Conservation (phyloP, 345 rosid species). For the Acer saccharum region DNA sequence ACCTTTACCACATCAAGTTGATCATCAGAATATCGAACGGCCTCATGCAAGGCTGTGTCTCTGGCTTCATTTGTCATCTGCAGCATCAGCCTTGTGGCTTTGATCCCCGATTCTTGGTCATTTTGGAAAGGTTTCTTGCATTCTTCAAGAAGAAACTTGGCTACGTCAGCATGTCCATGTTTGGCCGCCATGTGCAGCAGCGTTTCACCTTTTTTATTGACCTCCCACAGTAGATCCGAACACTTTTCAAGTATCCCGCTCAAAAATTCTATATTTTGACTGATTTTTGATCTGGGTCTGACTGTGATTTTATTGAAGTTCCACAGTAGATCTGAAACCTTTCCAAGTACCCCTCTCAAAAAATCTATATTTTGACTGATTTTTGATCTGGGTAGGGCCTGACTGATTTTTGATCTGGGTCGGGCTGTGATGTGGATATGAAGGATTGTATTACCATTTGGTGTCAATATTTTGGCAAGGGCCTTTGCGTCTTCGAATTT, state of each 20-base stretch:
- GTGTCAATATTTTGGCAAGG: background rate
- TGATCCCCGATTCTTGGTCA: too few species aligned
- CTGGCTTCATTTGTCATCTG: slow-evolving; percentile 6
- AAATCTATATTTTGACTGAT: too few species aligned
- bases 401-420: too few species aligned
- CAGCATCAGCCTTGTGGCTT: slow-evolving; percentile 2
- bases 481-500: background rate
- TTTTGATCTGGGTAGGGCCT: too few species aligned
- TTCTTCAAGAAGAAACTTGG: background rate
- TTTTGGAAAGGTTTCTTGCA: background rate
- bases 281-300: too few species aligned
- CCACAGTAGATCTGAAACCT: background rate
- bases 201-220: too few species aligned
- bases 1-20: slow-evolving; percentile 19
- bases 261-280: background rate
- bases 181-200: too few species aligned
- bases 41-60: slow-evolving; percentile 18
- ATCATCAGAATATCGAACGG: slow-evolving; percentile 14
- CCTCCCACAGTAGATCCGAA: background rate
- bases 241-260: background rate
- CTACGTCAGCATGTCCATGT: too few species aligned
- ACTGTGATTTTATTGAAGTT: too few species aligned
- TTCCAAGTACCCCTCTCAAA: background rate
- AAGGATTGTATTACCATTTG: slow-evolving; percentile 2
- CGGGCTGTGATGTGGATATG: background rate